Evolutionary conservation across 306 rosid species (phyloP), one percentile per base, ranked within the genome.

Genomic region (Phaseolus lunatus): DNA sequence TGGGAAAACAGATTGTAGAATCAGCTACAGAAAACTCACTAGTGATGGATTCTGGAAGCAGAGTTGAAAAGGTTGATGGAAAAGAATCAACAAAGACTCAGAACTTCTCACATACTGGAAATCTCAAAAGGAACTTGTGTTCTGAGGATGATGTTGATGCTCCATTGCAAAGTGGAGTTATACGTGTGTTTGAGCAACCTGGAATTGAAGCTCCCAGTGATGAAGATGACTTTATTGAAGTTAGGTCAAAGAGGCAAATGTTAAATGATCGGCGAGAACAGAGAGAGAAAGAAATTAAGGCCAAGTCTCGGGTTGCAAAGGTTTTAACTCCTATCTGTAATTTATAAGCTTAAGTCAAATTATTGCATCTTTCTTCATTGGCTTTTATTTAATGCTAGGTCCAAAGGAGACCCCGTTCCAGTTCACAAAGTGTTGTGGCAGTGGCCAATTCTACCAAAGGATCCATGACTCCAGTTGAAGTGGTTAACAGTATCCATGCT

Each of bases 131-230:
- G 79, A 89, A 88, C 76, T 77, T 89, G 64, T 80, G 88, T 85
- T 88, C 93, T 58, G 96, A 84, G 83, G 96, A 92, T 54, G 96
- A 89, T 78, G 93, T 81, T 57, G 94, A 92, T 73, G 91, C 92
- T 77, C 91, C 97, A 79, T 59, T 92, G 86, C 97, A 90, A 74
- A 95, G 98, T 78, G 98, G 98, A 26, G 82, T 95, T 81, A 87
- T 95, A 10, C 96, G 96, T 2, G 93, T 95, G 56, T 95, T 87
- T 82, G 93, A 88, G 93, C 98, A 95, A 82, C 93, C 97, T 78
- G 98, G 98, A 83, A 95, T 95, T 62, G 98, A 95, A 86, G 97
- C 90, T 75, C 97, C 98, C 24, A 95, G 97, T 73, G 97, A 95
- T 84, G 97, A 92, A 80, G 97, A 90, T 73, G 97, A 95, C 89